Percentiles rank a stretch among this genome's conserved stretches.
phyloP scores from a whole-genome alignment of 345 rosid species.

The Physaria fendleri region DNA sequence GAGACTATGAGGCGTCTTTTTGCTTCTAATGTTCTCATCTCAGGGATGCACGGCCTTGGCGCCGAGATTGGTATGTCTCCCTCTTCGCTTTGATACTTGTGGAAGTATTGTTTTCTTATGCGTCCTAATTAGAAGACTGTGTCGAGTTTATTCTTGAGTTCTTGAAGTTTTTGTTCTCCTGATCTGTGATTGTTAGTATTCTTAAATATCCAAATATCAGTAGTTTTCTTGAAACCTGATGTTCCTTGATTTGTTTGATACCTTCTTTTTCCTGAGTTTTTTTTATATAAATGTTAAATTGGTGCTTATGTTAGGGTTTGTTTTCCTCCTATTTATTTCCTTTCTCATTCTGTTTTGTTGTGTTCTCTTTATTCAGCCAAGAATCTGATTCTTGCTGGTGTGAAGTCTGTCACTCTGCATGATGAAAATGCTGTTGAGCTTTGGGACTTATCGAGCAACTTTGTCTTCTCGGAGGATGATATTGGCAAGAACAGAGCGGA shows the following conservation, averaged over 20 bases:
- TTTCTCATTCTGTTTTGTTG: not conserved
- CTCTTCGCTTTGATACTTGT: not conserved
- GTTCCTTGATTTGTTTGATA: not conserved
- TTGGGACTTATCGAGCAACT: conserved; percentile 94
- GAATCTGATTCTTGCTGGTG: conserved; percentile 96
- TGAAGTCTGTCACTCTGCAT: conserved; percentile 93
- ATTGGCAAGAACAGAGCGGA: conserved; percentile 89
- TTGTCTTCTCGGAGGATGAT: conserved; percentile 75
- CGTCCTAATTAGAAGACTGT: not conserved
- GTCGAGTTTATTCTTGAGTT: not conserved
- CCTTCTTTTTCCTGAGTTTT: too few species aligned
- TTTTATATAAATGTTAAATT: too few species aligned
- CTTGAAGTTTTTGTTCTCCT: not conserved
- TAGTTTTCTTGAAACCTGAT: not conserved
- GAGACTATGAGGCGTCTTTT: conserved; percentile 97
- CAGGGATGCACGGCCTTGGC: conserved; percentile 95
- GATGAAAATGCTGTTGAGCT: conserved; percentile 76
- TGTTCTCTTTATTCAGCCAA: conserved; percentile 51
- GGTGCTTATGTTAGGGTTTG: too few species aligned
- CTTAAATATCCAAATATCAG: not conserved
- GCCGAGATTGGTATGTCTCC: conserved; percentile 74
- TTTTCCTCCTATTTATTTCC: too few species aligned
- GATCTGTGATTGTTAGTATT: not conserved
- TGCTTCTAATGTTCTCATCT: conserved; percentile 78
- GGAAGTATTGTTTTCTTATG: not conserved